phyloP scores from a whole-genome alignment of 1,139 yeast genomes.

The Debaryomyces nepalensis region DNA sequence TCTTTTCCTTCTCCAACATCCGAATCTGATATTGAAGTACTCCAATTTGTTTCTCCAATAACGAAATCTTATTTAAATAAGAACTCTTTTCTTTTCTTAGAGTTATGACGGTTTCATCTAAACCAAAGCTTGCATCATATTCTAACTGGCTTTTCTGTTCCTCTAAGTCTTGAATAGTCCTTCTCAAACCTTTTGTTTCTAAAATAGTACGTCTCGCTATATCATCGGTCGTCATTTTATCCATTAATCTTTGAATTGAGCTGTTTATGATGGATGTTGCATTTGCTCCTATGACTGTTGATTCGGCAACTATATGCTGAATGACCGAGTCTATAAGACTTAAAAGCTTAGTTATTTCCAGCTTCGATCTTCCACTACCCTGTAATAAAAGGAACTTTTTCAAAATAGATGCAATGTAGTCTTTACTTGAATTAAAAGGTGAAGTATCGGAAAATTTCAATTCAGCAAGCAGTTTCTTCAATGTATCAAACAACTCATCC shows the following conservation, averaged over 20 bases:
- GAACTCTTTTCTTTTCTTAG: conserved; percentile 24
- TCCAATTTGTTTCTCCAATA: conserved; percentile 35
- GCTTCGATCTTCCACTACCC: conserved; percentile 26
- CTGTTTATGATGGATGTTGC: conserved; percentile 33
- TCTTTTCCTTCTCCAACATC: conserved; percentile 25
- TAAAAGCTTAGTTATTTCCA: conserved; percentile 29
- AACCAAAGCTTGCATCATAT: conserved; percentile 28
- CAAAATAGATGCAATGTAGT: conserved; percentile 21
- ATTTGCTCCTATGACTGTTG: conserved; percentile 28
- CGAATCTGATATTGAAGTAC: conserved; percentile 28
- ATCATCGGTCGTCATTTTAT: conserved; percentile 38
- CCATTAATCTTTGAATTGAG: conserved; percentile 41
- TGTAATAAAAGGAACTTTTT: conserved; percentile 32
- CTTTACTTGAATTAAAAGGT: conserved; percentile 10
- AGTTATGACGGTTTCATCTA: conserved; percentile 23
- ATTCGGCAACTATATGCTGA: conserved; percentile 35
- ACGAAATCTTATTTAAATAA: conserved; percentile 28
- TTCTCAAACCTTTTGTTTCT: conserved; percentile 32
- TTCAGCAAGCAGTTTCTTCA: conserved; percentile 17
- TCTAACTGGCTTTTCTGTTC: conserved; percentile 31
- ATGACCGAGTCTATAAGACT: conserved; percentile 36
- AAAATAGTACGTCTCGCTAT: conserved; percentile 40
- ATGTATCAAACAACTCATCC: conserved; percentile 27
- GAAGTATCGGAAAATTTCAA: conserved; percentile 12
- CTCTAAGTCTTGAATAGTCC: conserved; percentile 28